A percentile compares a stretch with the other conserved stretches of the same genome.
phyloP scores from a whole-genome alignment of 192 early-diverging fungal species.

The Podila epigama region DNA sequence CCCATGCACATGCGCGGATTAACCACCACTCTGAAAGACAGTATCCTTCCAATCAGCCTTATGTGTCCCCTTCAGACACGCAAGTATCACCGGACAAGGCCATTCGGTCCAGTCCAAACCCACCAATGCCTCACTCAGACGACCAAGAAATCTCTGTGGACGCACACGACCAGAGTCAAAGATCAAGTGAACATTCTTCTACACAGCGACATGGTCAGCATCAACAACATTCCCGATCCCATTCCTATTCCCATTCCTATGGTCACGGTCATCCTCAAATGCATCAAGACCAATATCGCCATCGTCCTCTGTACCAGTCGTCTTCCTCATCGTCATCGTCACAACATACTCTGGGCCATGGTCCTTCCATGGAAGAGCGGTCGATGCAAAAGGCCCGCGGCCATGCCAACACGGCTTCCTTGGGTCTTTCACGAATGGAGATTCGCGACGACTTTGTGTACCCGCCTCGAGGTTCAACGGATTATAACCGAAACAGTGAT shows the following conservation, averaged over 20 bases:
- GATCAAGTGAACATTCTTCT: too few species aligned
- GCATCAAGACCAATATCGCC: neutral
- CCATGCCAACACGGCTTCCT: constrained; percentile 11
- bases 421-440: constrained; percentile 26
- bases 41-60: too few species aligned
- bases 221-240: neutral
- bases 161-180: too few species aligned
- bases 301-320: neutral
- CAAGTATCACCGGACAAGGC: too few species aligned
- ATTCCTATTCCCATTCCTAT: neutral
- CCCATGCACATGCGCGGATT: too few species aligned
- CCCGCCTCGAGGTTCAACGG: constrained; percentile 11
- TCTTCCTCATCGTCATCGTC: too few species aligned
- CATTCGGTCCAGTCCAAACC: too few species aligned
- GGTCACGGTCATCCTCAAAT: neutral
- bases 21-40: too few species aligned
- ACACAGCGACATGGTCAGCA: too few species aligned
- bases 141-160: too few species aligned
- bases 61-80: too few species aligned
- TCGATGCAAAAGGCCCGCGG: constrained; percentile 10
- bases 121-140: too few species aligned
- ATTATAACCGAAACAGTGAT: neutral
- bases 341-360: neutral
- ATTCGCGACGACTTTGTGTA: constrained; percentile 22
- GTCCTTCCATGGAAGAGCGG: neutral